Conservation (phyloP, 1,284 basidiomycete genomes). For the Boletus hoseneyae region DNA sequence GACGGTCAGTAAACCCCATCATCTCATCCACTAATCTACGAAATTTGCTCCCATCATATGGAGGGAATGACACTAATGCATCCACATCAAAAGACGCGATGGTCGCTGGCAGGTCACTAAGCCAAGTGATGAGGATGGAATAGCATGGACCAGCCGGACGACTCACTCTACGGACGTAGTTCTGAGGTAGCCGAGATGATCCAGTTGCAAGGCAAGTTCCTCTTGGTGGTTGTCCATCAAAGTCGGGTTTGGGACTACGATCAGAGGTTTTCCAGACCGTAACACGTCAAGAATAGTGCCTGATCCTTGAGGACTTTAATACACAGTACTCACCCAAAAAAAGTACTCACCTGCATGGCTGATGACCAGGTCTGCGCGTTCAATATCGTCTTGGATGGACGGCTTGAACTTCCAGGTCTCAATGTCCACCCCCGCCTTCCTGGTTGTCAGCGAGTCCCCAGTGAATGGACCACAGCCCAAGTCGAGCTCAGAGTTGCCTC, state of each 20-base stretch:
- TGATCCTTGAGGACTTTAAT: constrained; percentile 57
- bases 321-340: not conserved
- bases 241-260: constrained; percentile 87
- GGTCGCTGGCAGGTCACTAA: constrained; percentile 51
- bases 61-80: constrained; percentile 56
- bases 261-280: constrained; percentile 68
- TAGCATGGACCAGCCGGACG: not conserved
- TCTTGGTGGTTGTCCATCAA: constrained; percentile 93
- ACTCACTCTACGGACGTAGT: constrained; percentile 61
- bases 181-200: constrained; percentile 58
- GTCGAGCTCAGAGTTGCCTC: constrained; percentile 54
- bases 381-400: constrained; percentile 63
- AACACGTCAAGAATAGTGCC: constrained; percentile 93
- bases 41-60: constrained; percentile 64
- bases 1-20: constrained; percentile 54
- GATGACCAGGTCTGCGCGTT: constrained; percentile 73
- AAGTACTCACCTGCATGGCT: constrained; percentile 82
- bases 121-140: constrained; percentile 14
- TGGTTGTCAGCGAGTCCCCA: constrained; percentile 25
- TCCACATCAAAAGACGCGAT: constrained; percentile 49
- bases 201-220: constrained; percentile 78
- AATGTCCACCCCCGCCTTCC: constrained; percentile 47
- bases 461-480: constrained; percentile 7
- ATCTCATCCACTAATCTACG: constrained; percentile 64
- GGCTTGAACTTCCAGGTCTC: constrained; percentile 72